Evolutionary conservation across 2,329 filamentous ascomycete species (phyloP), one percentile per base, ranked within the genome.

Genomic region (Leptographium wingfieldii): DNA sequence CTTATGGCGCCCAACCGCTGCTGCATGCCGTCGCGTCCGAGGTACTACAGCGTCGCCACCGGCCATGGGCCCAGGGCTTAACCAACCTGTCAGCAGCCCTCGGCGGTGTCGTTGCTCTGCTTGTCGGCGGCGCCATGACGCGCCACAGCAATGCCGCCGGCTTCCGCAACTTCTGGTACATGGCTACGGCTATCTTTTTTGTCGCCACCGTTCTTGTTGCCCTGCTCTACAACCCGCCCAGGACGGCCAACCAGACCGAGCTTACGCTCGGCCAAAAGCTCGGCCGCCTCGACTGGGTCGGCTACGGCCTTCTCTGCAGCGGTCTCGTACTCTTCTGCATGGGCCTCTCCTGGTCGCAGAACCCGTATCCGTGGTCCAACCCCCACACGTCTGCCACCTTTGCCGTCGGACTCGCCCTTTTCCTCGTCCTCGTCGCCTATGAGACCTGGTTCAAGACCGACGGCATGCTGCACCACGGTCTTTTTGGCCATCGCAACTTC

Each of bases 401-500:
- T 62, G 64, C 69, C 33, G 62, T 73, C 25, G 71, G 73, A 9
- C 55, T 73, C 1, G 64, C 63, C 16, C 62, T 72, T 9, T 60
- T 61, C 9, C 2, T 68, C 2, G 64, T 38, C 5, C 65, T 74
- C 9, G 62, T 67, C n/a, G 63, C 68, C 22, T 75, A 74, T 63
- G 73, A 74, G 64, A 66, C 63, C 0, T 66, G 59, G 51, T 66
- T 69, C 62, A 73, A 71, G 63, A 70, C 65, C 46, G 72, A 74
- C 58, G 73, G 73, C 49, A 69, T 75, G 69, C 73, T 75, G 60
- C 72, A 75, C 60, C 72, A 76, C 60, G 70, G 67, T 1, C 68
- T 75, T 1, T 75, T 74, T 65, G 60, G 63, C 31, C 67, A 69
- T 58, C 67, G 72, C 43, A 74, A 74, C 63, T 75, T 74, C 58